Evolutionary conservation across 2,329 filamentous ascomycete species (phyloP).

Genomic region (Aotearoamyces nothofagi): DNA sequence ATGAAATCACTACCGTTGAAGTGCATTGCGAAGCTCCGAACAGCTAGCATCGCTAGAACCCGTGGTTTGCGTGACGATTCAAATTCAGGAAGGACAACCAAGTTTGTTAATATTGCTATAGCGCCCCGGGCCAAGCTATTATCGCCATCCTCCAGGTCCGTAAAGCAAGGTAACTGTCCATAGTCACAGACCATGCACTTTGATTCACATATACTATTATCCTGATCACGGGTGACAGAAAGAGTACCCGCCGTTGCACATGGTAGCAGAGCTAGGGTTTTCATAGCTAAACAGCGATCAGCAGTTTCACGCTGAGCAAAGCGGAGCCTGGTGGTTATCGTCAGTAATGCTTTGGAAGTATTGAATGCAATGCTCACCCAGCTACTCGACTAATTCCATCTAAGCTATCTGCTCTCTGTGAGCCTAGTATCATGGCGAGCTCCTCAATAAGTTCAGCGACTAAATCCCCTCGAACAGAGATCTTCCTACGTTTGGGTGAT

Average conservation of each 20-base stretch:
- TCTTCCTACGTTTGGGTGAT: slow-evolving; percentile 16
- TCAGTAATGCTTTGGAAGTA: no score
- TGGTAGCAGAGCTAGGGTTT: slow-evolving; percentile 37
- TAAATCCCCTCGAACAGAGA: slow-evolving; percentile 19
- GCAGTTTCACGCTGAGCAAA: slow-evolving; percentile 32
- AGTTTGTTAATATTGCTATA: slow-evolving; percentile 27
- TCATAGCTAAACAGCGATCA: slow-evolving; percentile 35
- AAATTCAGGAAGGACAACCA: slow-evolving; percentile 29
- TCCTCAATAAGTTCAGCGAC: background rate
- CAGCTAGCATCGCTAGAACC: slow-evolving; percentile 54
- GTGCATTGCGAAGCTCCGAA: slow-evolving; percentile 57
- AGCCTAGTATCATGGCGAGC: slow-evolving; percentile 16
- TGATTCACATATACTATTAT: slow-evolving; percentile 12
- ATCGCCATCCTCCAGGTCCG: slow-evolving; percentile 6
- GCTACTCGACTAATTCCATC: slow-evolving; percentile 26
- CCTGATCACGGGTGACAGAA: slow-evolving; percentile 11
- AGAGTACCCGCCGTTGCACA: slow-evolving; percentile 38
- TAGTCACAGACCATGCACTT: slow-evolving; percentile 18
- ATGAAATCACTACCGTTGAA: slow-evolving; percentile 41
- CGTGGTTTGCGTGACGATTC: slow-evolving; percentile 42
- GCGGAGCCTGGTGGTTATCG: slow-evolving; percentile 17
- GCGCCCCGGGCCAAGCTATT: slow-evolving; percentile 21
- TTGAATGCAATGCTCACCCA: slow-evolving; percentile 26
- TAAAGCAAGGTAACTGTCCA: slow-evolving; percentile 5
- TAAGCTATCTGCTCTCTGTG: slow-evolving; percentile 19